phyloP scores from a whole-genome alignment of 371 early-diverging fungal genomes.

The Lichtheimia ramosa region DNA sequence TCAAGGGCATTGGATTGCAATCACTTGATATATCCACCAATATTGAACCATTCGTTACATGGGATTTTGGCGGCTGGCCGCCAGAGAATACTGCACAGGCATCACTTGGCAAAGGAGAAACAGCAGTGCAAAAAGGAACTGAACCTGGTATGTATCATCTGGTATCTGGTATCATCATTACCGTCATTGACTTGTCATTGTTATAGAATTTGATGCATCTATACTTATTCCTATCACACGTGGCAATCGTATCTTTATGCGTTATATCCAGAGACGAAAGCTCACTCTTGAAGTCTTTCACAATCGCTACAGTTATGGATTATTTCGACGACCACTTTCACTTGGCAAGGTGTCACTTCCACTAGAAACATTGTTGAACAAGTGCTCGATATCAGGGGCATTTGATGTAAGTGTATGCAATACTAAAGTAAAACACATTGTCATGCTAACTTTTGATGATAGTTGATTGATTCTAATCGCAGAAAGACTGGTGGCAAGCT shows the following conservation, averaged over 20 bases:
- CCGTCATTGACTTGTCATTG: background rate
- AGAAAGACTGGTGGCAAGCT: conserved; percentile 70
- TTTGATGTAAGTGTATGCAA: conserved; percentile 57
- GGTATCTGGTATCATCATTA: background rate
- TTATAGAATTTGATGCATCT: conserved; percentile 57
- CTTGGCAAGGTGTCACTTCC: conserved; percentile 66
- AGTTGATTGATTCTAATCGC: conserved; percentile 69
- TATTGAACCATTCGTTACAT: conserved; percentile 67
- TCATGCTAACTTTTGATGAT: background rate
- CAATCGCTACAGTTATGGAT: conserved; percentile 55
- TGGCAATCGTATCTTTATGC: conserved; percentile 55
- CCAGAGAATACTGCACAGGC: conserved; percentile 58
- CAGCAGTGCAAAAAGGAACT: conserved; percentile 45
- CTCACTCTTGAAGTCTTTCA: conserved; percentile 72
- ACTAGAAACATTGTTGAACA: conserved; percentile 58
- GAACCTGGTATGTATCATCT: conserved; percentile 42
- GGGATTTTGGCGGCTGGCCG: conserved; percentile 78
- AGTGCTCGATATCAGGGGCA: conserved; percentile 66
- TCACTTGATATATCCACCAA: conserved; percentile 54
- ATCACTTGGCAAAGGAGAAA: conserved; percentile 66
- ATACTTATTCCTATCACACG: conserved; percentile 64
- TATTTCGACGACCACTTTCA: conserved; percentile 56
- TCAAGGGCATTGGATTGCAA: conserved; percentile 56
- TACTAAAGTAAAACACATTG: background rate
- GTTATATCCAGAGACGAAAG: conserved; percentile 70